phyloP scores from a whole-genome alignment of 495 filamentous ascomycete genomes.

The Xanthoparmelia taractica region DNA sequence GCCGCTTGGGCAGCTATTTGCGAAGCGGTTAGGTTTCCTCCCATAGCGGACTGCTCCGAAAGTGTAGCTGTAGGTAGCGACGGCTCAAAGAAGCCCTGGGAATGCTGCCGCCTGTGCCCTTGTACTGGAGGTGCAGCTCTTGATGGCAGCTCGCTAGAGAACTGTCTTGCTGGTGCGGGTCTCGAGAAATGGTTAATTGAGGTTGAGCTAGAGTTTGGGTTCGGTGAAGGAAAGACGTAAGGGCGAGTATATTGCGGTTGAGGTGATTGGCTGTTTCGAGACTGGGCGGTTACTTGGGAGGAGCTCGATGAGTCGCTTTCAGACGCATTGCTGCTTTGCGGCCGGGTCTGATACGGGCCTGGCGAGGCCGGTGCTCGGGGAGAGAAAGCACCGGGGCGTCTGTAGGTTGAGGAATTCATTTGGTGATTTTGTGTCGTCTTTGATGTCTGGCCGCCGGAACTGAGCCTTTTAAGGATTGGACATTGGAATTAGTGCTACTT shows the following conservation, averaged over 20 bases:
- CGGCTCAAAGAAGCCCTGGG: slow-evolving; percentile 85
- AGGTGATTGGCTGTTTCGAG: slow-evolving; percentile 26
- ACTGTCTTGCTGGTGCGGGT: slow-evolving; percentile 29
- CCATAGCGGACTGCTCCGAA: slow-evolving; percentile 38
- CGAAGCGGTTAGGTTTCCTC: slow-evolving; percentile 56
- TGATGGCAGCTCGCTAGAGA: slow-evolving; percentile 34
- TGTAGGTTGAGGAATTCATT: slow-evolving; percentile 26
- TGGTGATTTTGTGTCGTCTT: neutral
- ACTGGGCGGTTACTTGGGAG: slow-evolving; percentile 45
- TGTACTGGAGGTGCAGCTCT: slow-evolving; percentile 32
- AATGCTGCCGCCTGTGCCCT: slow-evolving; percentile 55
- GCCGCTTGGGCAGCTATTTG: slow-evolving; percentile 88
- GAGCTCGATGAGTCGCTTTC: slow-evolving; percentile 47
- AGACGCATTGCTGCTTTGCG: slow-evolving; percentile 38
- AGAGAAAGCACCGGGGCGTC: slow-evolving; percentile 27
- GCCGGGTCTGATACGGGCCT: slow-evolving; percentile 20
- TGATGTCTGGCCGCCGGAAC: slow-evolving; percentile 1
- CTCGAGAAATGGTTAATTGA: slow-evolving; percentile 30
- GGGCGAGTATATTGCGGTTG: slow-evolving; percentile 31
- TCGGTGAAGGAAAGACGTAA: slow-evolving; percentile 23
- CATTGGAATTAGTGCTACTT: neutral
- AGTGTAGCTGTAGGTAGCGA: slow-evolving; percentile 63
- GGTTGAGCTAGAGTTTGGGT: slow-evolving; percentile 24
- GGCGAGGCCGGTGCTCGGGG: slow-evolving; percentile 24
- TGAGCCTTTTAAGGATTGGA: neutral